A percentile compares a stretch with the other conserved stretches of the same genome.
Evolutionary conservation across 2,329 filamentous ascomycete genomes (phyloP).

Genomic region (Penicillium sp.): DNA sequence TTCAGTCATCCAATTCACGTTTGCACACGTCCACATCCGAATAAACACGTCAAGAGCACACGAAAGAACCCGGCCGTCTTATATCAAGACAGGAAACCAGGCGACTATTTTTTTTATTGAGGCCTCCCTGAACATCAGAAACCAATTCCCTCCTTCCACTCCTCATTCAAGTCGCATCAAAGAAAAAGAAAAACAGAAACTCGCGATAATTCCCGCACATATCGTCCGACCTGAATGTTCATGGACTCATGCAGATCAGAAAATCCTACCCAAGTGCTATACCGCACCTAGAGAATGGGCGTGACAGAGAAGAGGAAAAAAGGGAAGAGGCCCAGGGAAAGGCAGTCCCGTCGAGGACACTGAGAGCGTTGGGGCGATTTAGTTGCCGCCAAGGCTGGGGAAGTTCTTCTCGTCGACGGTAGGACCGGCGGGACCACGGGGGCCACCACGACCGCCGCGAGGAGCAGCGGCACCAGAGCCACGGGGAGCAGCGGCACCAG

Average conservation of each 20-base stretch:
- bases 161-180: slow-evolving; percentile 1
- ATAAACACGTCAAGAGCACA: slow-evolving; percentile 21
- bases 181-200: background rate
- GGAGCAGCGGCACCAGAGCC: slow-evolving; percentile 36
- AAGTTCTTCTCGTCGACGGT: slow-evolving; percentile 47
- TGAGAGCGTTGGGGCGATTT: slow-evolving; percentile 17
- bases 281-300: background rate
- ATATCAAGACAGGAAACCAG: background rate
- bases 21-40: slow-evolving; percentile 21
- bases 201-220: slow-evolving; percentile 1
- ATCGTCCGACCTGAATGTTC: slow-evolving; percentile 4
- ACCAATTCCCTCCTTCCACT: background rate
- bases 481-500: slow-evolving; percentile 35
- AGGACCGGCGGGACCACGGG: slow-evolving; percentile 23
- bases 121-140: background rate
- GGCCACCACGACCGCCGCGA: slow-evolving; percentile 11
- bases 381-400: slow-evolving; percentile 43
- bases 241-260: slow-evolving; percentile 1
- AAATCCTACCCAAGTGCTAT: background rate
- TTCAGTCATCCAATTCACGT: slow-evolving; percentile 26
- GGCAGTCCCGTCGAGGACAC: slow-evolving; percentile 2
- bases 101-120: slow-evolving; percentile 2
- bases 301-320: slow-evolving; percentile 2
- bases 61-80: slow-evolving; percentile 3
- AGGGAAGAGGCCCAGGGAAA: slow-evolving; percentile 3